Percentiles rank a stretch among this genome's conserved stretches.
These are phyloP conservation scores for Candolleomyces eurysporus DNA, from an alignment of 768 basidiomycete genomes.

Conservation along the genomic window DNA sequence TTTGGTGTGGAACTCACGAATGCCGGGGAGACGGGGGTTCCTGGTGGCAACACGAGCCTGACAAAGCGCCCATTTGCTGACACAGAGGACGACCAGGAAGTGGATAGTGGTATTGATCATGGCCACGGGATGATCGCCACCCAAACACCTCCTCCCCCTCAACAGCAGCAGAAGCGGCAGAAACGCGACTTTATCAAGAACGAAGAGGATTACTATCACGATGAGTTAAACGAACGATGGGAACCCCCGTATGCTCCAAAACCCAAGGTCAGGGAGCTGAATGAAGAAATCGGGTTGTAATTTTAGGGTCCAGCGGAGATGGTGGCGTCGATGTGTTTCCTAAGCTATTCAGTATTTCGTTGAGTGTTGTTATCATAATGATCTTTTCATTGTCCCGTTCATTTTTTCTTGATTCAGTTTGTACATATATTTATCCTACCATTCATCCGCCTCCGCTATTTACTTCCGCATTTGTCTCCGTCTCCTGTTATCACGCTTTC, in stretches of 20 bases:
- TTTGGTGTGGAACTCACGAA: conserved; percentile 48
- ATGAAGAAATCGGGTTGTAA: background rate
- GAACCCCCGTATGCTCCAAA: conserved; percentile 22
- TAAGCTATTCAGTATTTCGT: background rate
- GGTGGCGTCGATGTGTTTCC: background rate
- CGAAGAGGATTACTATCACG: conserved; percentile 24
- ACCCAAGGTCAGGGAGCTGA: conserved; percentile 17
- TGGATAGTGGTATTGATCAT: background rate
- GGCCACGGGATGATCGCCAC: no score
- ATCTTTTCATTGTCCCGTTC: no score
- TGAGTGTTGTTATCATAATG: no score
- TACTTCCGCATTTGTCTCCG: no score
- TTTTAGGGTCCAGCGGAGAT: background rate
- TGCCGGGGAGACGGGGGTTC: conserved; percentile 14
- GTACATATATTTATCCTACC: no score
- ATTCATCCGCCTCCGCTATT: no score
- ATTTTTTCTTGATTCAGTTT: no score
- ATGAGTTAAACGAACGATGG: conserved; percentile 7
- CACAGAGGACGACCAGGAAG: background rate
- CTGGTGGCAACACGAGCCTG: conserved; percentile 32
- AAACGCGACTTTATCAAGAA: background rate
- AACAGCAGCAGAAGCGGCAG: background rate
- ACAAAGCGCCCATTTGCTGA: conserved; percentile 34
- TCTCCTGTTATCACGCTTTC: no score
- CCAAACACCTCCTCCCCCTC: no score